Conservation (phyloP, 495 filamentous ascomycete species). For the Jackrogersella multiformis region DNA sequence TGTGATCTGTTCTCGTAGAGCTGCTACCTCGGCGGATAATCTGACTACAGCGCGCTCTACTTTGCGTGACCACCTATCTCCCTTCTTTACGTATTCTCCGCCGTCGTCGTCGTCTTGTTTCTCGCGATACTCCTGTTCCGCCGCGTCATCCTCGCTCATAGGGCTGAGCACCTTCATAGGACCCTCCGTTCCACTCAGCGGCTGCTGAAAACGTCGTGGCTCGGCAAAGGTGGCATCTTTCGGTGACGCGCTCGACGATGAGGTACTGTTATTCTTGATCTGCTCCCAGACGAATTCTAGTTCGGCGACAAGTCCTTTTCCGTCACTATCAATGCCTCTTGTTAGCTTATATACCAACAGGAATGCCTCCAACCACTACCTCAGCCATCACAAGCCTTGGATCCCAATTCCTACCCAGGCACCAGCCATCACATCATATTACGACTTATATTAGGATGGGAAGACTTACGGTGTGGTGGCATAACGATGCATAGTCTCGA, state of each 20-base stretch:
- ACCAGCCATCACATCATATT: background rate
- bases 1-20: conserved; percentile 91
- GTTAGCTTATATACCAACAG: conserved; percentile 6
- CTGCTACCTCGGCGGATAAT: conserved; percentile 91
- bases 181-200: conserved; percentile 58
- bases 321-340: conserved; percentile 62
- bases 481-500: conserved; percentile 95
- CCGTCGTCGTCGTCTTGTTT: conserved; percentile 59
- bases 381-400: background rate
- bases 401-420: conserved; percentile 2
- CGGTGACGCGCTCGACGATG: conserved; percentile 65
- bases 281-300: conserved; percentile 99
- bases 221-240: conserved; percentile 50
- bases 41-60: conserved; percentile 89
- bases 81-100: conserved; percentile 52
- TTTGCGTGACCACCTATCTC: conserved; percentile 76
- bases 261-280: conserved; percentile 82
- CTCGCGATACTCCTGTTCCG: conserved; percentile 58
- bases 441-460: background rate
- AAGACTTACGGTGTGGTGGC: conserved; percentile 74
- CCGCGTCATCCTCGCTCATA: conserved; percentile 80
- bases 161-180: conserved; percentile 78
- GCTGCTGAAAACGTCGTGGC: conserved; percentile 53
- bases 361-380: background rate
- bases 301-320: conserved; percentile 87